A percentile compares a stretch with the other conserved stretches of the same genome.
Evolutionary conservation across 179 eudicot species (phyloP).

Genomic region (Pouteria campechiana): DNA sequence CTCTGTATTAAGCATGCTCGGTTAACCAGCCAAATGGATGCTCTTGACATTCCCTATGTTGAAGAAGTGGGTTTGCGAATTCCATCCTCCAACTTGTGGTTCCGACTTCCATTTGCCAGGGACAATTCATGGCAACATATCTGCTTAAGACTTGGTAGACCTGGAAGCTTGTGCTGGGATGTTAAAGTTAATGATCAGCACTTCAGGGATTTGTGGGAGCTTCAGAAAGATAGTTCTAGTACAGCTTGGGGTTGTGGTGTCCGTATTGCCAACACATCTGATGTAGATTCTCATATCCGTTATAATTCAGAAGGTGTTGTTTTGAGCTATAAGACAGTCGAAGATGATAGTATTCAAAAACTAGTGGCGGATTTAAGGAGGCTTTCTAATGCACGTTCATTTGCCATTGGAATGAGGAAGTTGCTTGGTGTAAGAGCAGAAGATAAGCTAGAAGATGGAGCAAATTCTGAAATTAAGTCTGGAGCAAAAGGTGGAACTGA

Average conservation of each 20-base stretch:
- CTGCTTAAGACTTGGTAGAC: conserved; percentile 81
- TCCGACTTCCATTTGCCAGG: conserved; percentile 66
- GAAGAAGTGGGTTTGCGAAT: conserved; percentile 74
- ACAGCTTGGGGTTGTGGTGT: conserved; percentile 93
- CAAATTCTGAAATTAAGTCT: conserved; percentile 38
- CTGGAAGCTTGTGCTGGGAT: conserved; percentile 98
- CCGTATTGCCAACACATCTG: conserved; percentile 89
- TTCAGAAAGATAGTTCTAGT: conserved; percentile 62
- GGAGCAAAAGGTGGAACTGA: conserved; percentile 41
- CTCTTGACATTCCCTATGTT: conserved; percentile 71
- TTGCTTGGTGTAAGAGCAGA: conserved; percentile 63
- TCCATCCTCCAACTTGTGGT: conserved; percentile 80
- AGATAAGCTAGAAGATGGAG: conserved; percentile 52
- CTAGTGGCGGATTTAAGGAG: conserved; percentile 88
- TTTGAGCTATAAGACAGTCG: conserved; percentile 77
- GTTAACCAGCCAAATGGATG: conserved; percentile 92
- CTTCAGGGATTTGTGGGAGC: conserved; percentile 92
- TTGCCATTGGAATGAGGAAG: conserved; percentile 91
- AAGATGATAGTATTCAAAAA: conserved; percentile 77
- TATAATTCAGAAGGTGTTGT: conserved; percentile 91
- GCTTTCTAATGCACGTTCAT: conserved; percentile 82
- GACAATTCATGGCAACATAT: conserved; percentile 74
- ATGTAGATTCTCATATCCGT: conserved; percentile 84
- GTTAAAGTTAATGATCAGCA: conserved; percentile 91
- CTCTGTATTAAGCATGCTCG: conserved; percentile 93